A percentile compares a stretch with the other conserved stretches of the same genome.
Conservation (phyloP, 208 protist species). For the Trypanosoma rangeli region DNA sequence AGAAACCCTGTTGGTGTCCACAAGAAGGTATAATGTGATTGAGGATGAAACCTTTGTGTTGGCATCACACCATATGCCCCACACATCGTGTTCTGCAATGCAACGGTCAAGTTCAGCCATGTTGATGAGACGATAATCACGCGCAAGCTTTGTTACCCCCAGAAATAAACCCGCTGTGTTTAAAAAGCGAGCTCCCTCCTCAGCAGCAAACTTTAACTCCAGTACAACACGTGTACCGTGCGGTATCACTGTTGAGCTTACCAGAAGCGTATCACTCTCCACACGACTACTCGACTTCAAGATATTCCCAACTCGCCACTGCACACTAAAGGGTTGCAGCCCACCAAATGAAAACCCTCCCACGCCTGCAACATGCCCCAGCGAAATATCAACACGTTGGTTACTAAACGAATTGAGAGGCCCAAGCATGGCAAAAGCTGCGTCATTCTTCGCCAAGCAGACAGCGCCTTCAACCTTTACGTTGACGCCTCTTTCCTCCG, state of each 20-base stretch:
- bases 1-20: conserved; percentile 59
- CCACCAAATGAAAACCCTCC: conserved; percentile 76
- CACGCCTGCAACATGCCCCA: conserved; percentile 72
- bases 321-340: conserved; percentile 63
- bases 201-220: conserved; percentile 15
- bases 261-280: conserved; percentile 48
- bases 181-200: not conserved
- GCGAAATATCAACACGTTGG: conserved; percentile 56
- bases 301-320: conserved; percentile 62
- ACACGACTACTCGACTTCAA: conserved; percentile 34
- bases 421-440: conserved; percentile 64
- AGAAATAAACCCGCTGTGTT: conserved; percentile 64
- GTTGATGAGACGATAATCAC: conserved; percentile 42
- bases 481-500: conserved; percentile 67
- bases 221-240: conserved; percentile 58
- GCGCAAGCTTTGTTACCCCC: conserved; percentile 61
- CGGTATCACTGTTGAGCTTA: conserved; percentile 70
- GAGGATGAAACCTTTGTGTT: conserved; percentile 45
- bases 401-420: conserved; percentile 47
- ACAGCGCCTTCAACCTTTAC: conserved; percentile 43
- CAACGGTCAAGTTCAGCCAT: conserved; percentile 61
- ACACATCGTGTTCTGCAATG: conserved; percentile 56
- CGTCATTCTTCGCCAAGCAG: conserved; percentile 50
- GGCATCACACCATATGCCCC: conserved; percentile 83
- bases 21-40: conserved; percentile 54